Base-by-base conservation (phyloP, 1,284 basidiomycete species). In the Moniliella sp. region DNA sequence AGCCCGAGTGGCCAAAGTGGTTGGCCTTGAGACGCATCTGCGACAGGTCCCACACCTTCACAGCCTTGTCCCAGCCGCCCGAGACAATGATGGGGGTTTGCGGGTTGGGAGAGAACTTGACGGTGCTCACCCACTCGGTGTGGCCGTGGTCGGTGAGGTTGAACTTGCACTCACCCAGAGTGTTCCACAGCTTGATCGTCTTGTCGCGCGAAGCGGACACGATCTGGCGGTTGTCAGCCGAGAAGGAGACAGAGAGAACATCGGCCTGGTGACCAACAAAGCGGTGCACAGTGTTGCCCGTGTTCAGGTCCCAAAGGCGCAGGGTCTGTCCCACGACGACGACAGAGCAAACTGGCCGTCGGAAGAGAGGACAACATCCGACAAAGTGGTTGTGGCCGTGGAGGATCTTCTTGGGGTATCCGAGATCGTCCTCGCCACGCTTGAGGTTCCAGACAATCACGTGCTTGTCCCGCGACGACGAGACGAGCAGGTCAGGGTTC, bases 151-250 rank as follows among this genome's bases (percentile, higher is more conserved):
- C 88, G 68, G 83, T 82, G 67, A 99, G 97, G 66, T 94, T 82
- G 66, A 84, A 97, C 67, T 97, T 99, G 73, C 91, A 97, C 68
- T 99, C 91, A 62, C 91, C 91, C 47, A 99, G 76, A 45, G 91
- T 99, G 71, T 99, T 97, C 91, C 91, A 99, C 61, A 99, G 79
- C 67, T 97, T 99, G 72, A 97, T 99, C 78, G 52, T 78, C 64
- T 71, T 72, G 73, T 99, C 91, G 53, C 91, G 79, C 45, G 83
- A 86, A 38, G 84, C 91, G 40, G 84, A 93, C 48, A 97, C 91
- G 63, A 99, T 99, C 66, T 97, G 88, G 23, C 61, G 54, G 49
- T 61, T 61, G 46, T 61, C 58, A 28, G 58, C 57, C 27, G 47
- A 50, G 46, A 56, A 59, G 36, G 45, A 48, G 40, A 50, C 46